Base-by-base conservation (phyloP, 768 basidiomycete species). In the Candolleomyces aberdarensis region DNA sequence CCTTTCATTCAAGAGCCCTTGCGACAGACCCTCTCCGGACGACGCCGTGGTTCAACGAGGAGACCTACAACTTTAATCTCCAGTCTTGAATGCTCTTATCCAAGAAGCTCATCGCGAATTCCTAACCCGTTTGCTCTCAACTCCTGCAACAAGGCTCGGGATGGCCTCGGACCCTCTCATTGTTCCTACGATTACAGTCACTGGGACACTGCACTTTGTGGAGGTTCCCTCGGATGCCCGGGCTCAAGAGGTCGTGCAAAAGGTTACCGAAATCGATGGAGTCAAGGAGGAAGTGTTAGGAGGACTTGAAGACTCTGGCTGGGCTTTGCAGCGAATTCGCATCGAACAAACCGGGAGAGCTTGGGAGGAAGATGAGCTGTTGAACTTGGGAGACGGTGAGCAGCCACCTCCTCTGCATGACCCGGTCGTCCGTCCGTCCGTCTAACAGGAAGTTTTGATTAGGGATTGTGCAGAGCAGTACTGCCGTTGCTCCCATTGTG, bases 361-460 rank as follows among this genome's bases (percentile, higher is more conserved):
- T 58, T 91, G 92, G 90, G 86, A 87, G 64, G 87, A 91, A 64
- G 78, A 82, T 2, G 90, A 91, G 63, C 78, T 94, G 4, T 80
- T 83, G 60, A 74, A 74, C 39, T 78, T 93, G 8, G 84, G 82
- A 39, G 83, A 88, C 68, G 88, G 90, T 90, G 46, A 62, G 76
- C 63, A 36, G 1, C 6, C 6, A 36, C 11, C 60, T 26, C 48
- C 11, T 29, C 41, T 43, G 6, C 49, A n/a, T 13, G 48, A 17
- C 20, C 41, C 13, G 17, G 19, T 20, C 7, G 9, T 20, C 57
- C 7, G 9, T 20, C 57, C 7, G 9, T 36, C 52, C 20, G 22
- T 17, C 31, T 44, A 43, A 43, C 44, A 36, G 39, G 29, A 9
- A 56, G 5, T 43, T 43, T 48, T 22, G 55, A 57, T 36, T 61